Evolutionary conservation across 2,329 filamentous ascomycete genomes (phyloP).

Genomic region (Trichoderma lentiforme): DNA sequence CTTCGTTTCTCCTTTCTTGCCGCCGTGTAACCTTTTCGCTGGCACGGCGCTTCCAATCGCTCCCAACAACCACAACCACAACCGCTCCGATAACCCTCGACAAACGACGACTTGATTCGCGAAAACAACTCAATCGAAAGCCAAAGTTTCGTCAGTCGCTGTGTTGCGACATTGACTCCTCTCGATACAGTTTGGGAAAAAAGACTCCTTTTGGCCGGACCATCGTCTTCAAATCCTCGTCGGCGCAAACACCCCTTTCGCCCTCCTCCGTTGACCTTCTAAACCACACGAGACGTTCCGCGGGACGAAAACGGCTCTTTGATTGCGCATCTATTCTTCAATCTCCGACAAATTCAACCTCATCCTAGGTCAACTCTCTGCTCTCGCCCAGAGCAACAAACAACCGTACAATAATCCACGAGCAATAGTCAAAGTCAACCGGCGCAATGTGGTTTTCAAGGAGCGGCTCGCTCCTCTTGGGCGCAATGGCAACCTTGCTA

Average conservation of each 20-base stretch:
- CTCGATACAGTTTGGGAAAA: neutral
- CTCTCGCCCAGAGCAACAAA: neutral
- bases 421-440: neutral
- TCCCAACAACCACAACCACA: neutral
- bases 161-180: neutral
- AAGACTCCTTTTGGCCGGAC: conserved; percentile 9
- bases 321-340: neutral
- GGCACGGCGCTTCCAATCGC: conserved; percentile 8
- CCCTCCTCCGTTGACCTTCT: neutral
- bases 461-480: conserved; percentile 28
- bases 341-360: neutral
- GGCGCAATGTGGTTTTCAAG: conserved; percentile 11
- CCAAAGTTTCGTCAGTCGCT: neutral
- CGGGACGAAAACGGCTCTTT: conserved; percentile 16
- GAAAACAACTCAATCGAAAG: neutral
- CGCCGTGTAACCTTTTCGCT: neutral
- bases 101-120: neutral
- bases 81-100: neutral
- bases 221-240: neutral
- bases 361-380: neutral
- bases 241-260: neutral
- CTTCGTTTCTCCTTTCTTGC: conserved; percentile 2
- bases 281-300: conserved; percentile 10
- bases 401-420: neutral
- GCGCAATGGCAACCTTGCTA: conserved; percentile 42